Conservation (phyloP, 306 rosid genomes). For the Alnus glutinosa region DNA sequence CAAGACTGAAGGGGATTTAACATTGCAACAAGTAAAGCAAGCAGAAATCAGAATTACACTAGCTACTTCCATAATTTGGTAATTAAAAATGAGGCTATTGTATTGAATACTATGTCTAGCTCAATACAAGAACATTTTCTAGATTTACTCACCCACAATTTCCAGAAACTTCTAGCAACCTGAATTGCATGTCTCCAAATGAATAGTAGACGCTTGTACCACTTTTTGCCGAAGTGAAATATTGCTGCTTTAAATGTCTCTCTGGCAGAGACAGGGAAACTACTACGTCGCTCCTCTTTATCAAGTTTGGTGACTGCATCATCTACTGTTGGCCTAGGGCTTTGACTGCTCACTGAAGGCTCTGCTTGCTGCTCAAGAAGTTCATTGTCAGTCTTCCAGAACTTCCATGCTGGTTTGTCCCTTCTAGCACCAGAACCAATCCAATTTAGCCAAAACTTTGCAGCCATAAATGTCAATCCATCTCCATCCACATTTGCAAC, state of each 20-base stretch:
- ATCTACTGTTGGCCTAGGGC: conserved; percentile 49
- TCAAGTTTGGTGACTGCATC: conserved; percentile 55
- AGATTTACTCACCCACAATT: conserved; percentile 72
- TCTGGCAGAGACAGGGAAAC: conserved; percentile 63
- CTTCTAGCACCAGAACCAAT: conserved; percentile 69
- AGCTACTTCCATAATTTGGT: neutral
- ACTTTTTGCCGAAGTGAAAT: conserved; percentile 65
- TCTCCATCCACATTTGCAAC: conserved; percentile 58
- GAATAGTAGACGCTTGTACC: conserved; percentile 75
- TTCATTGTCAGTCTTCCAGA: conserved; percentile 72
- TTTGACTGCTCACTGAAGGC: conserved; percentile 45
- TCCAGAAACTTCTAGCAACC: conserved; percentile 61
- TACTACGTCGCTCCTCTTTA: conserved; percentile 57
- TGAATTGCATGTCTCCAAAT: conserved; percentile 63
- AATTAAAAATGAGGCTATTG: neutral
- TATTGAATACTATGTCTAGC: conserved; percentile 1
- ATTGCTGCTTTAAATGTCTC: conserved; percentile 75
- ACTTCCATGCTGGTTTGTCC: conserved; percentile 55
- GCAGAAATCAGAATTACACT: neutral
- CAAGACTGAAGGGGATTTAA: neutral
- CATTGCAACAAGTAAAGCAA: neutral
- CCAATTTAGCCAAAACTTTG: conserved; percentile 75
- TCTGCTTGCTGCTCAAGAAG: conserved; percentile 65
- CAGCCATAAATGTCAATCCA: conserved; percentile 55
- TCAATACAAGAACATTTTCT: conserved; percentile 7